These are phyloP conservation scores for Phaeosphaeria sp. DNA, from an alignment of 2,329 filamentous ascomycete species.

Conservation along the genomic window DNA sequence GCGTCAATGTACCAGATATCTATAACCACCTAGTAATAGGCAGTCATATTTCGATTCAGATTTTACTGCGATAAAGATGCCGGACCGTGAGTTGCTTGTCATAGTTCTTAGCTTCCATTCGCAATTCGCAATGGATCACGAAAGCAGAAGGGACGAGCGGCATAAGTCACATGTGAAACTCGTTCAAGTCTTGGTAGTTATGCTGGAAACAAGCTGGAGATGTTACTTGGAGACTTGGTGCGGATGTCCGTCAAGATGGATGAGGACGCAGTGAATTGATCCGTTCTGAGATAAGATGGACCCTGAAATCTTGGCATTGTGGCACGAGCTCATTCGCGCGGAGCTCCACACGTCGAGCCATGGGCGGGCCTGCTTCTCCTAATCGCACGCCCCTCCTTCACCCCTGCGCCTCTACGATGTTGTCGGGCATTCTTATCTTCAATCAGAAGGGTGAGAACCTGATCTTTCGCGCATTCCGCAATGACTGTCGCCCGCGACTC, in stretches of 20 bases:
- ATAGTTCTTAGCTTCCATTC: too few species aligned
- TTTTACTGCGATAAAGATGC: too few species aligned
- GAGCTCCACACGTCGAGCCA: neutral
- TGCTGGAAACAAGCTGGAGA: too few species aligned
- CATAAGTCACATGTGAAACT: too few species aligned
- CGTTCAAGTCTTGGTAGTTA: too few species aligned
- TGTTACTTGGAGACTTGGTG: too few species aligned
- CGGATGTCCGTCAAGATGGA: neutral
- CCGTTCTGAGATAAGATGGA: neutral
- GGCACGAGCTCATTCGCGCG: neutral
- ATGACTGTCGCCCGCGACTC: slow-evolving; percentile 95
- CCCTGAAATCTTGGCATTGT: neutral
- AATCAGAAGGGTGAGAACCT: slow-evolving; percentile 99
- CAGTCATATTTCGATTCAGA: too few species aligned
- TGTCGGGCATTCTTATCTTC: slow-evolving; percentile 97
- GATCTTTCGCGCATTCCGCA: slow-evolving; percentile 98
- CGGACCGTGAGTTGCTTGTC: too few species aligned
- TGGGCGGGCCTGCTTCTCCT: neutral
- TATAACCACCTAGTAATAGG: too few species aligned
- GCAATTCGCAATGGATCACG: too few species aligned
- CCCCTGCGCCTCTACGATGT: slow-evolving; percentile 64
- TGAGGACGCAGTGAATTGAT: neutral
- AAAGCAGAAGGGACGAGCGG: too few species aligned
- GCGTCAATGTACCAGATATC: too few species aligned
- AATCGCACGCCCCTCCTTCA: neutral